Evolutionary conservation across 2,329 filamentous ascomycete genomes (phyloP).

Genomic region (Neonectria neomacrospora): DNA sequence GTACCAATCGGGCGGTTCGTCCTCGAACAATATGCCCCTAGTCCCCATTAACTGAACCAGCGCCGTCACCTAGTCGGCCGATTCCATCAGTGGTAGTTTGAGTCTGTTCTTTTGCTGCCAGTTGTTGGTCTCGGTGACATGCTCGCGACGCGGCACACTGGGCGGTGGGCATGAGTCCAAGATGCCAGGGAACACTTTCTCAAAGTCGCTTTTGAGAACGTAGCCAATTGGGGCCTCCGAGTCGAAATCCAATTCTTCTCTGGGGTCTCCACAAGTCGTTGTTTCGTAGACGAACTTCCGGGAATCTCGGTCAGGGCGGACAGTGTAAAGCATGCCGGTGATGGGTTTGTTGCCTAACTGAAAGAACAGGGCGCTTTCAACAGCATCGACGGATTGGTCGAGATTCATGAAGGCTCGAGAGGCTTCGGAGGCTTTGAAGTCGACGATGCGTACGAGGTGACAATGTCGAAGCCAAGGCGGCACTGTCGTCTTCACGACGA

Average conservation of each 20-base stretch:
- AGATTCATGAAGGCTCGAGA: background rate
- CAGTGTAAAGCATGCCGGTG: slow-evolving; percentile 29
- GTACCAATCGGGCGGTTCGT: slow-evolving; percentile 38
- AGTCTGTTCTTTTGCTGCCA: background rate
- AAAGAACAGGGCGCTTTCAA: slow-evolving; percentile 36
- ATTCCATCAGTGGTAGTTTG: slow-evolving; percentile 16
- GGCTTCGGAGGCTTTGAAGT: slow-evolving; percentile 23
- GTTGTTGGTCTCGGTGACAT: background rate
- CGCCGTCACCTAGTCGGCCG: slow-evolving; percentile 36
- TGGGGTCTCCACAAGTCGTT: slow-evolving; percentile 13
- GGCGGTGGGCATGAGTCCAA: slow-evolving; percentile 14
- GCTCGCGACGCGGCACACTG: background rate
- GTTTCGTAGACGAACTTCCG: slow-evolving; percentile 20
- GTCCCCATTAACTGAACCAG: slow-evolving; percentile 31
- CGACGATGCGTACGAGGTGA: slow-evolving; percentile 29
- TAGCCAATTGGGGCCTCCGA: slow-evolving; percentile 29
- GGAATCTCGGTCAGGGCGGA: slow-evolving; percentile 10
- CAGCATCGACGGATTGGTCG: background rate
- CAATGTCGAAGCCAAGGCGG: slow-evolving; percentile 31
- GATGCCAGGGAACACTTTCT: slow-evolving; percentile 19
- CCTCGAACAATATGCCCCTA: slow-evolving; percentile 30
- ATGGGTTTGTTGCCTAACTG: slow-evolving; percentile 12
- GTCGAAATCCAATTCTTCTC: slow-evolving; percentile 23
- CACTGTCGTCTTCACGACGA: background rate
- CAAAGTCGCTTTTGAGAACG: slow-evolving; percentile 36